Evolutionary conservation across 176 grass and related monocot genomes (phyloP).

Genomic region (Phyllostachys edulis): DNA sequence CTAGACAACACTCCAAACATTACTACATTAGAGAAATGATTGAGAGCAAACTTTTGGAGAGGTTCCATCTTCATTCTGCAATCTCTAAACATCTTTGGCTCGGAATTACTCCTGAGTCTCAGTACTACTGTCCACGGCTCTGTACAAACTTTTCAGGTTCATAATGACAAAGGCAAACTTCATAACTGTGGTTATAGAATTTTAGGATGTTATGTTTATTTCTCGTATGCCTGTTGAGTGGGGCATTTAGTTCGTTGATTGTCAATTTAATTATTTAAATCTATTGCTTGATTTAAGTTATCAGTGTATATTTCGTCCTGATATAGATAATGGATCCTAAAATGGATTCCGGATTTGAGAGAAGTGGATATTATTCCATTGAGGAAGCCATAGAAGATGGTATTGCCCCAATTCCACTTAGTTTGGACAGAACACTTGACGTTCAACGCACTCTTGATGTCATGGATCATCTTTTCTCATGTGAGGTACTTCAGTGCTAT

Average conservation of each 20-base stretch:
- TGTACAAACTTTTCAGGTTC: not conserved
- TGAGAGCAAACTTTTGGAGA: not conserved
- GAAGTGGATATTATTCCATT: conserved; percentile 65
- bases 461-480: conserved; percentile 96
- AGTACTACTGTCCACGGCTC: not conserved
- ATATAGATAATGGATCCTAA: conserved; percentile 99
- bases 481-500: conserved; percentile 70
- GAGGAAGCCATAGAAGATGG: conserved; percentile 95
- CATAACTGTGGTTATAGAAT: not conserved
- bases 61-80: not conserved
- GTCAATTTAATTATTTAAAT: conserved; percentile 9
- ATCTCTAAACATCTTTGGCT: not conserved
- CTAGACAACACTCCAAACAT: not conserved
- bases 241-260: not conserved
- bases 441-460: conserved; percentile 76
- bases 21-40: not conserved
- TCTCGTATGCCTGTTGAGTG: not conserved
- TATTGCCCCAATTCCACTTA: conserved; percentile 85
- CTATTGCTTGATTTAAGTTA: conserved; percentile 32
- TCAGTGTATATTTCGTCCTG: conserved; percentile 2
- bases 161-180: not conserved
- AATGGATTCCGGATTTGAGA: conserved; percentile 94
- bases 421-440: conserved; percentile 71
- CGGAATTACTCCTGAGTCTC: not conserved
- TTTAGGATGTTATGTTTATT: not conserved